Base-by-base conservation (phyloP, 1,139 yeast genomes). In the Taphrina wiesneri region DNA sequence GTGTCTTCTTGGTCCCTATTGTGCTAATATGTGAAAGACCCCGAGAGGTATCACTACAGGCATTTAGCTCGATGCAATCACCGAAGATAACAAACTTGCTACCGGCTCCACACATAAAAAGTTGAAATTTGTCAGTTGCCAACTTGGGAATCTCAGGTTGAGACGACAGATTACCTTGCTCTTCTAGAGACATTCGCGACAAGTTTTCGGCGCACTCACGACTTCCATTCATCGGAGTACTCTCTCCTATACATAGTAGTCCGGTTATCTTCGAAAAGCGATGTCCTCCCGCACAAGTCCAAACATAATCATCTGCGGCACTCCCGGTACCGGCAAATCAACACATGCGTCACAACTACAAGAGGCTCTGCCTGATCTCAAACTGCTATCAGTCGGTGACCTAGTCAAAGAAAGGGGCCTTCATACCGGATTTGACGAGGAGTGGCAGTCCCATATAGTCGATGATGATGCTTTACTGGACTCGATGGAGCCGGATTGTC, bases 241-340 rank as follows among this genome's bases (percentile, higher is more conserved):
- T n/a, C n/a, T n/a, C n/a, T n/a, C n/a, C n/a, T n/a, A n/a, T n/a
- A n/a, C n/a, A n/a, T n/a, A n/a, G n/a, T n/a, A n/a, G n/a, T n/a
- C n/a, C n/a, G n/a, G n/a, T n/a, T n/a, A n/a, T n/a, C n/a, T n/a
- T n/a, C n/a, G 2, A 11, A 39, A 39, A 19, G 30, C n/a, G 2
- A 54, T 54, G 59, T 25, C 59, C 5, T 1, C 2, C 1, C 46
- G 59, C 32, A 36, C 46, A 26, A 17, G 36, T 15, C 64, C 97
- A 13, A 95, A 95, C 75, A 86, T 93, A 54, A 84, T 95, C 47
- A 83, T 93, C 62, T 93, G 98, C 5, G 99, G 99, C 2, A 95
- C 99, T 1, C 99, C 99, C 15, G 98, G 99, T 0, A 90, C 97
- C 72, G 99, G 99, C 15, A 93, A 93, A 74, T 84, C 97, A 0